Base-by-base conservation (phyloP, 2,329 filamentous ascomycete genomes). In the Emmonsiellopsis sp. region DNA sequence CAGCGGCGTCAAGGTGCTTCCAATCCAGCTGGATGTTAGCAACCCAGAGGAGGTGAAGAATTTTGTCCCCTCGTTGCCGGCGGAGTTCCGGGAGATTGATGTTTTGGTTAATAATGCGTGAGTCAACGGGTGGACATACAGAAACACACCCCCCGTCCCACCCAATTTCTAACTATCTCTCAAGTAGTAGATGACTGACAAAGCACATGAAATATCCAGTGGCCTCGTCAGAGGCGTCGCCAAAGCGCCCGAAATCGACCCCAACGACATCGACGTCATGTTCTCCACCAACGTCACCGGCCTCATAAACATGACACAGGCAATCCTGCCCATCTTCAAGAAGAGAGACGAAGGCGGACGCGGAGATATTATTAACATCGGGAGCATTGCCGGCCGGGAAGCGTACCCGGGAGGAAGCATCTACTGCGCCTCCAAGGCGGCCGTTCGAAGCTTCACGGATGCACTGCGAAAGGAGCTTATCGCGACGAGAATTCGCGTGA, bases 31-130 rank as follows among this genome's bases (percentile, higher is more conserved):
- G 51, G 93, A 98, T 68, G 85, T 98, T 52, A 91, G 87, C 75
- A 86, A 87, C 55, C 77, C 87, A 0, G 81, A 84, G 2, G 84
- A 93, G 65, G 80, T 97, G 3, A 77, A 78, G 51, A 74, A 72
- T 42, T 92, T 97, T 65, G 84, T 96, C 10, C 73, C 71, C 1
- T 79, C 76, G 42, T 71, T 97, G 62, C 91, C 92, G 0, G 81
- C 83, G 56, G 91, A 90, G 66, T 97, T 88, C 74, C 83, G 80
- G 68, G 83, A 89, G 31, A 86, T 97, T 59, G 82, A 97, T 68
- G 80, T 97, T 2, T 74, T 98, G 55, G 88, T 98, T 31, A 98
- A 98, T 74, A 97, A 97, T 77, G 92, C 92, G 88, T 94, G 71
- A 68, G 86, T 77, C 17, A 17, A 34, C 13, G 7, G 11, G 14